Evolutionary conservation across 2,329 filamentous ascomycete species (phyloP).

Genomic region (Rhynchosporium graminicola): DNA sequence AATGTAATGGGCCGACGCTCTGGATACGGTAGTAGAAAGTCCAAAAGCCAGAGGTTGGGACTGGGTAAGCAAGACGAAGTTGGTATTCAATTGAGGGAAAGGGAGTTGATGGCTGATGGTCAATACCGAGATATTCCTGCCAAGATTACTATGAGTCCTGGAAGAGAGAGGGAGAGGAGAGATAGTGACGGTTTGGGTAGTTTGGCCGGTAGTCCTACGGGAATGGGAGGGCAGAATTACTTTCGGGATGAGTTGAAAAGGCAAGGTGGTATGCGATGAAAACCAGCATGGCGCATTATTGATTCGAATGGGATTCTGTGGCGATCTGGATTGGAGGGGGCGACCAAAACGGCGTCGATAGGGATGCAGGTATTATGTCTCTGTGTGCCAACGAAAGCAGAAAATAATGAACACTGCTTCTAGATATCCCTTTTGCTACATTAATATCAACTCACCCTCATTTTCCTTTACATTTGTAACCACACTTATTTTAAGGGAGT

Average conservation of each 20-base stretch:
- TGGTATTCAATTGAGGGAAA: slow-evolving; percentile 33
- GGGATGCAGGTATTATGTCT: background rate
- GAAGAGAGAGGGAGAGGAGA: slow-evolving; percentile 23
- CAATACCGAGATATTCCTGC: slow-evolving; percentile 32
- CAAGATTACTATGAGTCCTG: background rate
- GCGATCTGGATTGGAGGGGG: background rate
- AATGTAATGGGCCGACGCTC: slow-evolving; percentile 38
- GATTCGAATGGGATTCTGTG: too few relatives aligned
- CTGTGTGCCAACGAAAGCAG: background rate
- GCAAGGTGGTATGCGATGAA: slow-evolving; percentile 33
- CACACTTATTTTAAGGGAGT: too few relatives aligned
- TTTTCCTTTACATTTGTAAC: too few relatives aligned
- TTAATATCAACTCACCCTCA: background rate
- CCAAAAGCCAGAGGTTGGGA: slow-evolving; percentile 35
- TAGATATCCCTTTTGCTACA: background rate
- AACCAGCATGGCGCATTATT: too few relatives aligned
- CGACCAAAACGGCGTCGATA: background rate
- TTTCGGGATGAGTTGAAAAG: slow-evolving; percentile 28
- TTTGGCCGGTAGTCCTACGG: slow-evolving; percentile 30
- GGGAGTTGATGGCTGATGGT: slow-evolving; percentile 28
- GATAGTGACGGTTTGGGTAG: slow-evolving; percentile 33
- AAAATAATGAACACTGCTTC: background rate
- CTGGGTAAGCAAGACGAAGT: slow-evolving; percentile 27
- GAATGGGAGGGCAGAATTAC: slow-evolving; percentile 26
- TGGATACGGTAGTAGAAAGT: slow-evolving; percentile 38